Evolutionary conservation across 1,284 basidiomycete species (phyloP), one percentile per base, ranked within the genome.

Genomic region (Rhodotorula sp.): DNA sequence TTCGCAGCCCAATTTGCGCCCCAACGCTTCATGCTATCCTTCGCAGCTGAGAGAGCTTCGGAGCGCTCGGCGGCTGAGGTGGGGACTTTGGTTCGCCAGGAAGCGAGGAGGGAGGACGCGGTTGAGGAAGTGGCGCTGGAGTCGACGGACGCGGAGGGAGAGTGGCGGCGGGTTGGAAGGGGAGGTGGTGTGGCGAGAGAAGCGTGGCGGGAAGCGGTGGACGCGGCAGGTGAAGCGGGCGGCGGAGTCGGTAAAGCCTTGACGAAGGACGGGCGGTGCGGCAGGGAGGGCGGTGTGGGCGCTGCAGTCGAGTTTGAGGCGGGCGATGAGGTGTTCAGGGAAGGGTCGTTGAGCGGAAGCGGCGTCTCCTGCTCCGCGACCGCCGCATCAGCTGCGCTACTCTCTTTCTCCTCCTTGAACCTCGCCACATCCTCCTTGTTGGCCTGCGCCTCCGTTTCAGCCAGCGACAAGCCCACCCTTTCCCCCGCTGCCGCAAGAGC

Each of bases 1-100:
- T 82, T 81, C 11, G 80, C 80, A 9, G 80, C 79, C 77, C 81
- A 93, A 73, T 87, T 90, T 27, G 87, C 88, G 29, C 91, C 88
- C 91, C 91, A 94, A 79, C 93, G 93, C 64, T 88, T 87, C 83
- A 94, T 88, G 20, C 88, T 85, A 78, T 94, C 92, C 79, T 89
- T 89, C 6, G 91, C 91, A 46, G 74, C 74, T 13, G 76, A 72
- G 51, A 79, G 52, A 2, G 90, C 90, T 78, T 92, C 88, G 78
- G 92, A 93, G 79, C 24, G 44, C 19, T 65, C 64, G 24, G 36
- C 22, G 8, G 52, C 61, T 8, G 52, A 53, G 0, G 88, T 85
- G 53, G 39, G 39, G 39, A 44, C 39, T 44, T 44, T 44, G 7
- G 39, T 44, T 6, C 88, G 88, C 30, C 90, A 86, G 1, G 79